Evolutionary conservation across 78 protist genomes (phyloP), one percentile per base, ranked within the genome.

Genomic region (Dictyostelium brefeldianum): DNA sequence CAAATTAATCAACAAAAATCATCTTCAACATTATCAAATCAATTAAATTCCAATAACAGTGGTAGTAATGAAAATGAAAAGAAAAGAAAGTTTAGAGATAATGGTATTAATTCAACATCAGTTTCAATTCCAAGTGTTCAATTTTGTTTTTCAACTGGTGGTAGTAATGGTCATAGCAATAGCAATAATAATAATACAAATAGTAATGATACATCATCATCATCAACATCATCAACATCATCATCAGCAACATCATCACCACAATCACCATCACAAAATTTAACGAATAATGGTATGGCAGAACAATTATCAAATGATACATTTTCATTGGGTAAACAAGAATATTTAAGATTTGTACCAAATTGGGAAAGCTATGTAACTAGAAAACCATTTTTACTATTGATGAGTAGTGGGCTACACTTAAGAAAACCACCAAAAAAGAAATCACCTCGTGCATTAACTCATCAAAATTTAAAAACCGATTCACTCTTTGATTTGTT

Each of bases 321-420:
- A 6, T 11, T 17, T 11, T 25, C 25, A 25, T n/a, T 62, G 4
- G 70, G 11, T 62, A 62, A 57, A n/a, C 31, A 41, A 27, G 50
- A 41, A 36, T 70, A 70, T 70, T 41, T 70, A 29, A 70, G 50
- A 70, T 70, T 70, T 18, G 18, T 46, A 15, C 25, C 25, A 70
- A n/a, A 83, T 71, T 83, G 91, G 91, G 91, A 83, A 22, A 15
- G 14, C 2, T 69, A 56, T 73, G 12, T 57, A 6, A 57, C 43
- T 6, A 31, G 92, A 46, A 73, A 43, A 43, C 92, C 84, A 75
- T 85, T 70, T 70, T 70, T 85, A 18, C 27, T 85, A 25, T 85
- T 85, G 47, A 22, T 85, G 69, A 47, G 36, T 15, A 43, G 57
- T n/a, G 51, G 78, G 0, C 22, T 53, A 53, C 25, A 41, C 3